Conservation (phyloP, 768 basidiomycete genomes). For the Suillus weaverae region DNA sequence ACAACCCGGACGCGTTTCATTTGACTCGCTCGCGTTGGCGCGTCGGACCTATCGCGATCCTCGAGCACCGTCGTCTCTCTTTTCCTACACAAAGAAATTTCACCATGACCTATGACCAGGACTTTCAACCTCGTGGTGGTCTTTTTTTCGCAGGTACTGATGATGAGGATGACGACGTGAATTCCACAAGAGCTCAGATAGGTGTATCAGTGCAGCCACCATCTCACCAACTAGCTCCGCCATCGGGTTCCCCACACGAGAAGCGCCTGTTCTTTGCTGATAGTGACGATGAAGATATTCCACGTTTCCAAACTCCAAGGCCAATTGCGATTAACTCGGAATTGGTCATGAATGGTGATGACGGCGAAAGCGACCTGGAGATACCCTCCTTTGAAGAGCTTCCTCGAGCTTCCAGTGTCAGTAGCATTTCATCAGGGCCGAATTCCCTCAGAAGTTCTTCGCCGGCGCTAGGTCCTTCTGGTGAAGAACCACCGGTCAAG, state of each 20-base stretch:
- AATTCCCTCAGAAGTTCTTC: conserved; percentile 23
- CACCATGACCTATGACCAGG: not conserved
- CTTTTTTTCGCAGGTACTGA: conserved; percentile 63
- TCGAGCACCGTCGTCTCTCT: not conserved
- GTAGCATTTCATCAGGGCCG: conserved; percentile 35
- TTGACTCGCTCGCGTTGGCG: not conserved
- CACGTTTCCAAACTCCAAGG: conserved; percentile 13
- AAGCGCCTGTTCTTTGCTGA: conserved; percentile 42
- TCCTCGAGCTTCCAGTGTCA: conserved; percentile 42
- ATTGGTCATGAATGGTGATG: conserved; percentile 37
- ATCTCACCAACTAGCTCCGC: conserved; percentile 4
- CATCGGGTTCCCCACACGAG: conserved; percentile 17
- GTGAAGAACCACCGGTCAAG: conserved; percentile 34
- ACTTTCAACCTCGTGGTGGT: conserved; percentile 11
- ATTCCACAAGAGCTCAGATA: not conserved
- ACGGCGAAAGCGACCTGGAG: conserved; percentile 36
- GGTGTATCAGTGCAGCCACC: not conserved
- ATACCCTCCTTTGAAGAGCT: conserved; percentile 31
- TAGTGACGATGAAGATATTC: conserved; percentile 44
- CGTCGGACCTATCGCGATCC: conserved; percentile 9
- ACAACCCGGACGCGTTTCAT: conserved; percentile 20
- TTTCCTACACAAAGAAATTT: not conserved
- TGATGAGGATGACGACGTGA: conserved; percentile 41
- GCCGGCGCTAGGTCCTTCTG: conserved; percentile 21
- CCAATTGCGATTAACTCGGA: conserved; percentile 29